Percentiles rank a stretch among this genome's conserved stretches.
Conservation (phyloP, 2,329 filamentous ascomycete species). For the Scedosporium boydii region DNA sequence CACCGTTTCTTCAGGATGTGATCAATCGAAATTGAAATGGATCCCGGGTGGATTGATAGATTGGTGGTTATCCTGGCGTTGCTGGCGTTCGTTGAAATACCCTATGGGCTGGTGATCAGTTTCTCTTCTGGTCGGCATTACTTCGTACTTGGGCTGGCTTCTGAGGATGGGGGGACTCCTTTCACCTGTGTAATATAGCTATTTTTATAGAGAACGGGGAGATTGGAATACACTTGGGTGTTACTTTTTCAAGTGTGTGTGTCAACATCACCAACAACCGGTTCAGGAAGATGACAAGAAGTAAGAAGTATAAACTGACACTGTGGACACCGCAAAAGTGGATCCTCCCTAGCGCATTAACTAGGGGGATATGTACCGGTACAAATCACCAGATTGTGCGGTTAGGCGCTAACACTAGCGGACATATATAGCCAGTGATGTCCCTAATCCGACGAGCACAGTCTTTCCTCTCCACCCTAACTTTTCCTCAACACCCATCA, state of each 20-base stretch:
- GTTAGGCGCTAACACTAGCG: too few relatives aligned
- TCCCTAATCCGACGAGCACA: too few relatives aligned
- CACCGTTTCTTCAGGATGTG: constrained; percentile 8
- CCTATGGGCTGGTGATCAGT: not conserved
- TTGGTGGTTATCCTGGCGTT: not conserved
- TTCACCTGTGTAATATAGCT: not conserved
- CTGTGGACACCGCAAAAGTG: too few relatives aligned
- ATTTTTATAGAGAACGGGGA: not conserved
- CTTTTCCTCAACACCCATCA: too few relatives aligned
- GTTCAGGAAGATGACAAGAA: too few relatives aligned
- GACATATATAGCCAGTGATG: too few relatives aligned
- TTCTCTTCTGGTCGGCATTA: not conserved
- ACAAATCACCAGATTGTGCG: too few relatives aligned
- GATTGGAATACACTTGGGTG: not conserved
- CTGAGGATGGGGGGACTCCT: not conserved
- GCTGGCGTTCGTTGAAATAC: not conserved
- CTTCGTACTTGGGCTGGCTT: not conserved
- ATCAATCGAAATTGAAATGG: not conserved
- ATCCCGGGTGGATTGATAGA: not conserved
- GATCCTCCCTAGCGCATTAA: too few relatives aligned
- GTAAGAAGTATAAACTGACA: too few relatives aligned
- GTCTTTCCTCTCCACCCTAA: too few relatives aligned
- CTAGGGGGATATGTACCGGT: too few relatives aligned
- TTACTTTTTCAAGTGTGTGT: not conserved
- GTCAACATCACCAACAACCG: not conserved